Evolutionary conservation across 306 rosid species (phyloP), one percentile per base, ranked within the genome.

Genomic region (Calophaca sinica): DNA sequence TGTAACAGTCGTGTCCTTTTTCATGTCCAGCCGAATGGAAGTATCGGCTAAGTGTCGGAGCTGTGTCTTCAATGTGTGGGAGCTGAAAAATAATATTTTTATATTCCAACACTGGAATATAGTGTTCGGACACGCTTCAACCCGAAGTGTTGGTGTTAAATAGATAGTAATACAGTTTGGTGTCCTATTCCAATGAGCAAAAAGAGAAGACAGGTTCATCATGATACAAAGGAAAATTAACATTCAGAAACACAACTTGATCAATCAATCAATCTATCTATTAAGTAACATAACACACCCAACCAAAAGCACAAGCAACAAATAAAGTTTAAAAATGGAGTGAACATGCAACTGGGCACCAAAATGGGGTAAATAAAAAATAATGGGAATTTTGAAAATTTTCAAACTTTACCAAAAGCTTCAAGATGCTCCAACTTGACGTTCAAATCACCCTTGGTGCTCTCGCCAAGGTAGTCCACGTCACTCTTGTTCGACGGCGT

Each of bases 391-490:
- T 42, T 52, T 6, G 44, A 57, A 76, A 67, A 45, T 78, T n/a
- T 32, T 1, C 7, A 52, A 63, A 48, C 14, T 49, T 79, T 85
- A 93, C 96, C 97, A 66, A 89, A 90, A 71, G 94, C 82, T 10
- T 86, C 86, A 33, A 94, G 89, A 78, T 74, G 94, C 60, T 90
- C 96, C 35, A 81, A 60, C 80, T 92, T 89, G 66, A 94, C 82
- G 68, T 94, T 91, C 87, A 94, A 90, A 81, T 94, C 99, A 42
- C 99, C 99, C 81, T 88, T 92, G 59, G 99, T 94, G 81, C 96
- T 94, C 76, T 94, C 79, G 8, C 99, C 99, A 2, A 94, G 88
- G 76, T 94, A 94, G 78, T 94, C 99, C 72, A 94, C 91, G 7
- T 89, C 99, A 59, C 68, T 80, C 81, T 83, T 84, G 39, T 78